Evolutionary conservation across 139 green algal genomes (phyloP), one percentile per base, ranked within the genome.

Genomic region (Yamagishiella unicocca): DNA sequence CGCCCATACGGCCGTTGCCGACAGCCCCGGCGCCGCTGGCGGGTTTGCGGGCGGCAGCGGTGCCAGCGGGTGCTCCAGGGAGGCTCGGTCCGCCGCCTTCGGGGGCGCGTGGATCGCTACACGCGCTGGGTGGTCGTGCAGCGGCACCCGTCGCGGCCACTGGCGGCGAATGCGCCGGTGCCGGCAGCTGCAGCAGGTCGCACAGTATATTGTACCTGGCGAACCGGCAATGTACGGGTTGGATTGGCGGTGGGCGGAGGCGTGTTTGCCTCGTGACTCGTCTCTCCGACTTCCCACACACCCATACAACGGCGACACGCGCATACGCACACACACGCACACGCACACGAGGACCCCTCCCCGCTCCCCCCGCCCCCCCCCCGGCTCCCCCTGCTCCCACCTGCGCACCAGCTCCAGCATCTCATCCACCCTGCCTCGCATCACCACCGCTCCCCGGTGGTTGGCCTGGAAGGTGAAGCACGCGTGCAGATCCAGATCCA

Each of bases 351-450:
- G n/a, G 62, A 9, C 29, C 27, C 62, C 62, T 19, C n/a, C 21
- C 6, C 29, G 6, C 29, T 4, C 27, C 5, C 17, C 50, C 50
- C 50, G n/a, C n/a, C n/a, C n/a, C n/a, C n/a, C n/a, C n/a, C n/a
- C n/a, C n/a, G n/a, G n/a, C n/a, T 17, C 50, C 17, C 14, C 58
- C 29, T n/a, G 2, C 25, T 25, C 74, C 33, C 14, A 82, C 77
- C 77, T 55, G 38, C 24, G 54, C 14, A 84, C 61, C 12, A 84
- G 78, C 78, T 73, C 58, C 14, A 74, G 17, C 27, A 42, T 42
- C 40, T 84, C 78, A n/a, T 84, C 78, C 40, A 84, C 55, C 38
- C 78, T 3, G 54, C 55, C 40, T 6, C 19, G 55, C 17, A 43
- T n/a, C 8, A 74, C 58, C 12, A 40, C 38, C 14, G 78, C 38